A percentile compares a stretch with the other conserved stretches of the same genome.
These are phyloP conservation scores for Neurospora sp. DNA, from an alignment of 495 filamentous ascomycete genomes.

Conservation along the genomic window DNA sequence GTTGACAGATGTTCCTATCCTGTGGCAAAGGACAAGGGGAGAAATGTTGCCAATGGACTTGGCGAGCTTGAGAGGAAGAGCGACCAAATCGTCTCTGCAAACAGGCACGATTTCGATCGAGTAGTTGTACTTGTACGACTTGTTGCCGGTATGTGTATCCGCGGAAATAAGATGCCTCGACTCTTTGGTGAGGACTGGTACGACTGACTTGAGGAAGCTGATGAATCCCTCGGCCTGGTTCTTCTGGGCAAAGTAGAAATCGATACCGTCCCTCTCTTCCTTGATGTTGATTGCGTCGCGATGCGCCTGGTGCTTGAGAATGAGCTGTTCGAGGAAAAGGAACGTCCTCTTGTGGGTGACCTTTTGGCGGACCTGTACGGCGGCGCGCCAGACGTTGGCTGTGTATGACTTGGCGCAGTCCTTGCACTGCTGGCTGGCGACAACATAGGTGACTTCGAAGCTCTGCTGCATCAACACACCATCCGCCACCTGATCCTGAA, in stretches of 20 bases:
- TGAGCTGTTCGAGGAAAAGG: conserved; percentile 90
- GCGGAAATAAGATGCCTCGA: conserved; percentile 86
- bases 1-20: conserved; percentile 83
- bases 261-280: conserved; percentile 83
- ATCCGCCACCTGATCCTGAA: conserved; percentile 62
- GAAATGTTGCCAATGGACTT: conserved; percentile 75
- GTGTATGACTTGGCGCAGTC: conserved; percentile 94
- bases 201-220: conserved; percentile 76
- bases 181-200: conserved; percentile 70
- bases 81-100: conserved; percentile 93
- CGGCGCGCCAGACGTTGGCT: conserved; percentile 56
- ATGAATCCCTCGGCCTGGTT: conserved; percentile 92
- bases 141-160: conserved; percentile 82
- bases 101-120: conserved; percentile 81
- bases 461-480: conserved; percentile 84
- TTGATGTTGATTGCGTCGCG: conserved; percentile 94
- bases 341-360: conserved; percentile 97
- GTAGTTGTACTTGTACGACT: conserved; percentile 87
- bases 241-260: conserved; percentile 83
- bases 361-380: conserved; percentile 85
- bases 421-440: conserved; percentile 79
- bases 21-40: conserved; percentile 57
- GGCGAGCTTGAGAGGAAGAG: conserved; percentile 81
- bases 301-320: conserved; percentile 87
- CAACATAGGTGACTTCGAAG: conserved; percentile 88